These are phyloP conservation scores for Thelephora terrestris DNA, from an alignment of 1,284 basidiomycete genomes.

Conservation along the genomic window DNA sequence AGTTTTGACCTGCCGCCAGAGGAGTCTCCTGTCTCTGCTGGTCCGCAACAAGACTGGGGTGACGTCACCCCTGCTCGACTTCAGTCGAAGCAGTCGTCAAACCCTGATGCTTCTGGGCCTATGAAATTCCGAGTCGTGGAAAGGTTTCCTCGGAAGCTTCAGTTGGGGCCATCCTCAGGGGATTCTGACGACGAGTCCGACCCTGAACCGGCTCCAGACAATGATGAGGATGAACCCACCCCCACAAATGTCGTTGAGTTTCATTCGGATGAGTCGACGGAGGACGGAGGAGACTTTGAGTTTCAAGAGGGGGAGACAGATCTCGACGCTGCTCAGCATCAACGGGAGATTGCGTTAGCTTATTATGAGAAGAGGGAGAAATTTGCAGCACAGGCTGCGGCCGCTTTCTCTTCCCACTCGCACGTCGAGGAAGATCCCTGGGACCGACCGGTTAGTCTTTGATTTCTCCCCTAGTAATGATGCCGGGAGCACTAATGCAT, in stretches of 20 bases:
- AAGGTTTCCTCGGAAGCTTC: conserved; percentile 29
- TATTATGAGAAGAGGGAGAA: conserved; percentile 52
- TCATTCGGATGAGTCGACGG: conserved; percentile 9
- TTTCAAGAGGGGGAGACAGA: conserved; percentile 33
- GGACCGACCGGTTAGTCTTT: conserved; percentile 34
- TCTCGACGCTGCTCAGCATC: conserved; percentile 50
- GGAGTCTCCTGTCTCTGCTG: conserved; percentile 8
- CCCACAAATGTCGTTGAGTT: conserved; percentile 16
- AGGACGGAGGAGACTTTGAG: conserved; percentile 8
- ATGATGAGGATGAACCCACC: conserved; percentile 36
- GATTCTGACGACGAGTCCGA: conserved; percentile 44
- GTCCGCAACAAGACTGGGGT: conserved; percentile 34
- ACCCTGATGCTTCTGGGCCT: conserved; percentile 17
- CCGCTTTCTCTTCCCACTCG: conserved; percentile 38
- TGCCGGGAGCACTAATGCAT: conserved; percentile 15
- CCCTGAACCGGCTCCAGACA: conserved; percentile 29
- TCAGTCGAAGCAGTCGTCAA: conserved; percentile 24
- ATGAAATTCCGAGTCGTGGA: conserved; percentile 66
- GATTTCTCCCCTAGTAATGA: neutral
- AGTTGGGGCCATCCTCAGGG: neutral
- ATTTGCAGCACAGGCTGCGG: conserved; percentile 42
- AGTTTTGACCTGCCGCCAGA: conserved; percentile 42
- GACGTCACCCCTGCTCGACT: conserved; percentile 43
- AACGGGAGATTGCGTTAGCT: conserved; percentile 63
- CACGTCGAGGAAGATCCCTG: conserved; percentile 31